Evolutionary conservation across 768 basidiomycete species (phyloP), one percentile per base, ranked within the genome.

Genomic region (Lactarius indigo): DNA sequence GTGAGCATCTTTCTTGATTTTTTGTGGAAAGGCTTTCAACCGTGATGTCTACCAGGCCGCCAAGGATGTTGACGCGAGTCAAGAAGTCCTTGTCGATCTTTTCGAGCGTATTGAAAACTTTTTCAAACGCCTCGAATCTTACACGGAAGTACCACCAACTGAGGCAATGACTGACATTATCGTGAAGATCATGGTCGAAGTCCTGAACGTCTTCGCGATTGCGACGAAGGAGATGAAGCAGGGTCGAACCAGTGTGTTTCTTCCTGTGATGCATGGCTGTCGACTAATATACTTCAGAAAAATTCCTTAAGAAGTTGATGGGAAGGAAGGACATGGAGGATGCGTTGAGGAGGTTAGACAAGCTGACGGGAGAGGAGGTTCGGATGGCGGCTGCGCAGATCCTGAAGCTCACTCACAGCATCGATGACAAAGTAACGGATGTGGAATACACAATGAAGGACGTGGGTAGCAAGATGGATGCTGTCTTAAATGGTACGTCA

Each of bases 261-360:
- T 26, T 0, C 10, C 47, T 6, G 23, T 4, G 0, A 5, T 23
- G 1, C 2, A 15, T 15, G 23, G 26, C 12, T 26, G 12, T 26
- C 2, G 1, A 23, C 12, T 23, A 23, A 50, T 26, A n/a, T 50
- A 50, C 13, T 6, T 5, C 23, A 50, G 47, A 50, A 26, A 50
- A 23, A 12, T 50, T 23, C 5, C 4, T 50, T 23, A 23, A 5
- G 23, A 50, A 23, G 47, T 5, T 50, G 0, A 2, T 50, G n/a
- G 47, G 47, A 23, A 13, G 23, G 47, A 26, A 13, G 47, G 47
- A 26, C 12, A 13, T 50, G 0, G 47, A 26, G 26, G 10, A 26
- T 1, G 23, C n/a, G 12, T 26, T 50, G 4, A 26, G 2, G 10
- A 26, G 37, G 37, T 39, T 39, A 39, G 37, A 39, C 5, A 39